A percentile compares a stretch with the other conserved stretches of the same genome.
These are phyloP conservation scores for Candida berthetii DNA, from an alignment of 805 yeast genomes.

Conservation along the genomic window DNA sequence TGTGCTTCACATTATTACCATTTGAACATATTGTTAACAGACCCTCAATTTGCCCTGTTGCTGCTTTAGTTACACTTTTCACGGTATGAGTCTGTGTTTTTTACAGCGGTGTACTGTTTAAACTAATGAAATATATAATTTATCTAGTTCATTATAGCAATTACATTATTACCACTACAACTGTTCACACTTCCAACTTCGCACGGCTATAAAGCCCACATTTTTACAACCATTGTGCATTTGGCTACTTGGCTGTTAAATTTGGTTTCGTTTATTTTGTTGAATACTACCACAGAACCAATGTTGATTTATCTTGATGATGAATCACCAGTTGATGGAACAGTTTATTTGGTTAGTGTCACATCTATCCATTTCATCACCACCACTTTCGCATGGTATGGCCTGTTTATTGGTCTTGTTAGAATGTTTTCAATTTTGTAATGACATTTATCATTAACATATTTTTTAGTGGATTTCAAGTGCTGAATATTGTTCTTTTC, in stretches of 20 bases:
- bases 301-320: not conserved
- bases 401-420: no score
- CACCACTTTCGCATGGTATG: not conserved
- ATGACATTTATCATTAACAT: no score
- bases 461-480: not conserved
- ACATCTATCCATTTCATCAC: not conserved
- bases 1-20: conserved; percentile 8
- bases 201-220: not conserved
- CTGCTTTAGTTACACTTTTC: conserved; percentile 4
- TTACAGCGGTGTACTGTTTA: no score
- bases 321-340: not conserved
- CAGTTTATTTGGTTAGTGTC: not conserved
- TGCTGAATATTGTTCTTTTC: not conserved
- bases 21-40: conserved; percentile 13
- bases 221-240: not conserved
- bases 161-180: not conserved
- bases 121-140: no score
- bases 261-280: not conserved
- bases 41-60: conserved; percentile 9
- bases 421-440: no score
- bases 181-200: not conserved
- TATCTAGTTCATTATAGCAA: not conserved
- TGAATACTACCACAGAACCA: not conserved
- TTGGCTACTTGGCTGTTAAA: not conserved
- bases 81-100: no score